Conservation (phyloP, 1,284 basidiomycete species). For the Trichosporon sp. region DNA sequence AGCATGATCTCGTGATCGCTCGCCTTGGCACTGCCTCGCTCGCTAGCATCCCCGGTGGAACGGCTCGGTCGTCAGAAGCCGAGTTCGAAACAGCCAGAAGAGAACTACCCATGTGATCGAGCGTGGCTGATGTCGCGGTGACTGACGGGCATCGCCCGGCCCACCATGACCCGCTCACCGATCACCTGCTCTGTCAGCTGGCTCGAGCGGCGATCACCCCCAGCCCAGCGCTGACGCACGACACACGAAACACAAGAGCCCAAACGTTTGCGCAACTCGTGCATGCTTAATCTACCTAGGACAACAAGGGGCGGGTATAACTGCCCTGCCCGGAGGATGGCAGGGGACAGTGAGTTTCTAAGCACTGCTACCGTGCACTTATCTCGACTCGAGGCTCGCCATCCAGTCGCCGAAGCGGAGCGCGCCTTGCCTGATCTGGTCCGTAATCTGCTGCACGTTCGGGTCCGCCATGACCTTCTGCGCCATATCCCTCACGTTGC, state of each 20-base stretch:
- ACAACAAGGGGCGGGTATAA: not conserved
- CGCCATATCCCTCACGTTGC: conserved; percentile 73
- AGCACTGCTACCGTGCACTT: not conserved
- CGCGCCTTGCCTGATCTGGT: conserved; percentile 67
- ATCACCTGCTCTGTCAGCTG: not conserved
- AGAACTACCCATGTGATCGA: too few species aligned
- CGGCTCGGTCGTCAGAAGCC: too few species aligned
- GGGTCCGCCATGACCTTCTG: conserved; percentile 76
- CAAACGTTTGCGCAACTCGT: not conserved
- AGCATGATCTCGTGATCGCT: too few species aligned
- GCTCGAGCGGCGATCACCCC: not conserved
- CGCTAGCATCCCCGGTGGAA: too few species aligned
- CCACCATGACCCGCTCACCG: too few species aligned
- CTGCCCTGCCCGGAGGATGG: not conserved
- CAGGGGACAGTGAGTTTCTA: not conserved
- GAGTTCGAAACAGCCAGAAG: too few species aligned
- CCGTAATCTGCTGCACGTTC: conserved; percentile 82
- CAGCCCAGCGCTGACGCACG: not conserved
- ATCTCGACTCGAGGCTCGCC: conserved; percentile 5
- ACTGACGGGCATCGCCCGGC: too few species aligned
- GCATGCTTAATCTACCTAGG: not conserved
- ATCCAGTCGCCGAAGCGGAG: conserved; percentile 1
- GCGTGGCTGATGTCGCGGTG: too few species aligned
- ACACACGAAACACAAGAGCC: not conserved
- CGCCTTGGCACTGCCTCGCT: too few species aligned